Evolutionary conservation across 495 filamentous ascomycete species (phyloP).

Genomic region (Aspergillus cristatus): DNA sequence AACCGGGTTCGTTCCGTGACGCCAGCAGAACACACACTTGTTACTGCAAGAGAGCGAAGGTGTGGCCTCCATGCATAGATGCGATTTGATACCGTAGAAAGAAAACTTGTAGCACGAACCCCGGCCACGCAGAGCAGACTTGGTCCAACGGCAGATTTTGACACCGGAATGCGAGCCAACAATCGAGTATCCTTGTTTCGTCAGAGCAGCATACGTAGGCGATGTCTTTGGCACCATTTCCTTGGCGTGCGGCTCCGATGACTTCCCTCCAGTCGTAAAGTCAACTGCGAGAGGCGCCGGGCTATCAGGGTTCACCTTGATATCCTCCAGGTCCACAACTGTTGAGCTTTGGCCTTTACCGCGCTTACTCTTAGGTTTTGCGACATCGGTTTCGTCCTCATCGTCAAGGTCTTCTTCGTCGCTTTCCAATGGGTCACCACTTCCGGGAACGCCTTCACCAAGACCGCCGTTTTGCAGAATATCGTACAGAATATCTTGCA

Average conservation of each 20-base stretch:
- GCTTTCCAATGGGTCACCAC: conserved; percentile 74
- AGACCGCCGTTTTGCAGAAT: conserved; percentile 51
- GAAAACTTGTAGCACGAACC: conserved; percentile 96
- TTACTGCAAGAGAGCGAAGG: conserved; percentile 93
- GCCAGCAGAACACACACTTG: conserved; percentile 98
- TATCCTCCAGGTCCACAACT: conserved; percentile 76
- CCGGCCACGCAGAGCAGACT: conserved; percentile 89
- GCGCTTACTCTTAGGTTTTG: conserved; percentile 20
- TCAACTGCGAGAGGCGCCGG: conserved; percentile 65
- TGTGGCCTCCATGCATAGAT: conserved; percentile 96
- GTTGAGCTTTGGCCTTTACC: conserved; percentile 31
- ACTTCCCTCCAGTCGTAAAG: conserved; percentile 62
- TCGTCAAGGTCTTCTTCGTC: conserved; percentile 60
- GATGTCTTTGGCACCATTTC: conserved; percentile 91
- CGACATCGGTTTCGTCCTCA: conserved; percentile 32
- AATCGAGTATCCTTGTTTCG: conserved; percentile 93
- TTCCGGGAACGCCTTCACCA: conserved; percentile 72
- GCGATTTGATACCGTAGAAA: conserved; percentile 92
- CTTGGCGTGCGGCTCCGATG: conserved; percentile 45
- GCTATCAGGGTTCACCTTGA: conserved; percentile 47
- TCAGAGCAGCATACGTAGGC: conserved; percentile 77
- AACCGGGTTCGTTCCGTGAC: conserved; percentile 93
- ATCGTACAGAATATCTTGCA: conserved; percentile 62
- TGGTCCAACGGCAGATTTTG: conserved; percentile 97
- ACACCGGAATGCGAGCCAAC: conserved; percentile 93